Percentiles rank a stretch among this genome's conserved stretches.
These are phyloP conservation scores for Phytophthora constricta DNA, from an alignment of 352 stramenopile genomes.

Conservation along the genomic window DNA sequence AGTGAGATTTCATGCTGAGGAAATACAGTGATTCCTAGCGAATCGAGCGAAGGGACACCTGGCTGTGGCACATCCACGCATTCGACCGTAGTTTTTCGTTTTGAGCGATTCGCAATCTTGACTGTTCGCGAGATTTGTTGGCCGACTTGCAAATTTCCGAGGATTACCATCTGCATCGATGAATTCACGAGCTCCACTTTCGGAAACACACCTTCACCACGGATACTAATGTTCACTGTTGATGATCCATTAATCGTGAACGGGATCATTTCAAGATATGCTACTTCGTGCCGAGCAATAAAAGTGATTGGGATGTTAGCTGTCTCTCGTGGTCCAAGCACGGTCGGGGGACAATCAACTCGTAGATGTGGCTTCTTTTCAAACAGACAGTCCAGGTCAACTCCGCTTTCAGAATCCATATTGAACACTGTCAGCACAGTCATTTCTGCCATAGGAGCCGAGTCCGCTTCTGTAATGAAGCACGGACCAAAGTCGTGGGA, in stretches of 20 bases:
- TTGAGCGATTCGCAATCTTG: constrained; percentile 88
- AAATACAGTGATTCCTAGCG: constrained; percentile 68
- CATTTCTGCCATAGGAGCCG: constrained; percentile 59
- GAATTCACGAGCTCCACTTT: constrained; percentile 91
- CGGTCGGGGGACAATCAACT: constrained; percentile 85
- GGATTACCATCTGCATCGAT: constrained; percentile 80
- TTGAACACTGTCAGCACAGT: constrained; percentile 83
- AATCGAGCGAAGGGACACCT: constrained; percentile 41
- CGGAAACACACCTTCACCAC: constrained; percentile 76
- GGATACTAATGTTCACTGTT: constrained; percentile 76
- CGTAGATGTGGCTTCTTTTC: constrained; percentile 87
- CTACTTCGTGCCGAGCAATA: constrained; percentile 78
- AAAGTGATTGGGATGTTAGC: constrained; percentile 88
- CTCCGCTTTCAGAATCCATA: constrained; percentile 76
- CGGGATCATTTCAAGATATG: constrained; percentile 87
- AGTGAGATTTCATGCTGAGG: constrained; percentile 71
- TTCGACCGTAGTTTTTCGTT: constrained; percentile 73
- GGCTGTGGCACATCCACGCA: constrained; percentile 44
- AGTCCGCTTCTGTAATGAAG: constrained; percentile 89
- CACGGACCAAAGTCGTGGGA: constrained; percentile 92
- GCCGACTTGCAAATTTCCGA: constrained; percentile 87
- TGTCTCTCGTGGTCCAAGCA: constrained; percentile 81
- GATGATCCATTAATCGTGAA: constrained; percentile 93
- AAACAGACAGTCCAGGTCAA: constrained; percentile 92
- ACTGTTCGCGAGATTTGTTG: constrained; percentile 74